Base-by-base conservation (phyloP, 306 rosid genomes). In the Citrullus colocynthis region DNA sequence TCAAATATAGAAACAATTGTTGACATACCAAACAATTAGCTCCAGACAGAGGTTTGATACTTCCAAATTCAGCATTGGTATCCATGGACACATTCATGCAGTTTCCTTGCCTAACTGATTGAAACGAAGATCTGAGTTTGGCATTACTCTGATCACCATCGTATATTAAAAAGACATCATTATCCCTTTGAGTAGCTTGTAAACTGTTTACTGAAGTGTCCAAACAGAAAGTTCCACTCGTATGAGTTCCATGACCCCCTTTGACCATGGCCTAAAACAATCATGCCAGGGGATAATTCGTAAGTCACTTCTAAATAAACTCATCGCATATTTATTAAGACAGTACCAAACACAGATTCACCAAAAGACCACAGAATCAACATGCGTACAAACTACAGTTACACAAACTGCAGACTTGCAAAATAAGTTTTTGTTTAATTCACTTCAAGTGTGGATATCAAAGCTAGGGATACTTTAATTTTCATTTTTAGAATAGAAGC, bases 131-230 rank as follows among this genome's bases (percentile, higher is more conserved):
- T 56, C 57, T 85, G 59, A 72, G 41, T 69, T 78, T 78, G 80
- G 39, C 72, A 81, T 45, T 49, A 74, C 78, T 76, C 67, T 78
- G 89, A 78, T 83, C 80, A 75, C 57, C 85, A 78, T 72, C 87
- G 18, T 49, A 52, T 7, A 59, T 37, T 3, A 37, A 37, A 41
- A 77, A 73, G 57, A 18, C 44, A 78, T 24, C 57, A 78, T 75
- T 81, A 78, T 76, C 78, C 18, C 59, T 80, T 75, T 82, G 82
- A 75, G 65, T 62, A 62, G 83, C 79, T 74, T 77, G 78, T 45
- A 69, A 82, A 34, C 73, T 48, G 44, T 77, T 61, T 55, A 74
- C 62, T 64, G 80, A 78, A 82, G 62, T 67, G 54, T 67, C 82
- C 76, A 61, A 32, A 44, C 67, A 62, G 77, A 61, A 63, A 65